A percentile compares a stretch with the other conserved stretches of the same genome.
These are phyloP conservation scores for Penicillium coffeae DNA, from an alignment of 495 filamentous ascomycete species.

Conservation along the genomic window DNA sequence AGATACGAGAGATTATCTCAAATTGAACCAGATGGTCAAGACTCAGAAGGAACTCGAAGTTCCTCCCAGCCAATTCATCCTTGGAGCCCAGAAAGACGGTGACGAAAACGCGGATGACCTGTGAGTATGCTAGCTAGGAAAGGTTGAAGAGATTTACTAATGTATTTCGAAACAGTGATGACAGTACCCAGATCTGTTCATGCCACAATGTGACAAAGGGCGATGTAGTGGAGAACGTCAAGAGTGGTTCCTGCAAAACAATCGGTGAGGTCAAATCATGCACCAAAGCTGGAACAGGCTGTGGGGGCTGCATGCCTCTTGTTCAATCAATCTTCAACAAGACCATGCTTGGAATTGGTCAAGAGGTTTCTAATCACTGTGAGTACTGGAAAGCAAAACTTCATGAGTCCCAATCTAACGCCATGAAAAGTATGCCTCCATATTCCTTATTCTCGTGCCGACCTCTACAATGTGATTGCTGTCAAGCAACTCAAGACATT, in stretches of 20 bases:
- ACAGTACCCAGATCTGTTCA: slow-evolving; percentile 89
- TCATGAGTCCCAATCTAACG: slow-evolving; percentile 9
- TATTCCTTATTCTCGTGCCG: slow-evolving; percentile 80
- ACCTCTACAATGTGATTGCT: slow-evolving; percentile 86
- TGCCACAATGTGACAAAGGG: slow-evolving; percentile 96
- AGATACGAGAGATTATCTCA: slow-evolving; percentile 91
- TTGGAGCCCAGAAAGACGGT: slow-evolving; percentile 70
- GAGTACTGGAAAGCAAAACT: slow-evolving; percentile 14
- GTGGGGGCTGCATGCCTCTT: slow-evolving; percentile 90
- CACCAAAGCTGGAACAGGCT: slow-evolving; percentile 93
- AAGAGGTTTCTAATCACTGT: slow-evolving; percentile 83
- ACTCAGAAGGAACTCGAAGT: slow-evolving; percentile 77
- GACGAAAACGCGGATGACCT: slow-evolving; percentile 70
- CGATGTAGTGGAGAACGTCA: slow-evolving; percentile 69
- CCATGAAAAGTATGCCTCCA: slow-evolving; percentile 69
- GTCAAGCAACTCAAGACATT: slow-evolving; percentile 77
- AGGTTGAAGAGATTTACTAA: background rate
- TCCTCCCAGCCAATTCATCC: slow-evolving; percentile 83
- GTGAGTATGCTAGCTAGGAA: slow-evolving; percentile 30
- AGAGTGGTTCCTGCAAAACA: slow-evolving; percentile 78
- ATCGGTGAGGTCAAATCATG: slow-evolving; percentile 87
- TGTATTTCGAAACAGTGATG: slow-evolving; percentile 45
- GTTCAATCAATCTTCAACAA: slow-evolving; percentile 92
- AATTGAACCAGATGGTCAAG: slow-evolving; percentile 92
- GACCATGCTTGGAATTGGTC: slow-evolving; percentile 84